These are phyloP conservation scores for Syzygium malaccense DNA, from an alignment of 441 rosid genomes.

Conservation along the genomic window DNA sequence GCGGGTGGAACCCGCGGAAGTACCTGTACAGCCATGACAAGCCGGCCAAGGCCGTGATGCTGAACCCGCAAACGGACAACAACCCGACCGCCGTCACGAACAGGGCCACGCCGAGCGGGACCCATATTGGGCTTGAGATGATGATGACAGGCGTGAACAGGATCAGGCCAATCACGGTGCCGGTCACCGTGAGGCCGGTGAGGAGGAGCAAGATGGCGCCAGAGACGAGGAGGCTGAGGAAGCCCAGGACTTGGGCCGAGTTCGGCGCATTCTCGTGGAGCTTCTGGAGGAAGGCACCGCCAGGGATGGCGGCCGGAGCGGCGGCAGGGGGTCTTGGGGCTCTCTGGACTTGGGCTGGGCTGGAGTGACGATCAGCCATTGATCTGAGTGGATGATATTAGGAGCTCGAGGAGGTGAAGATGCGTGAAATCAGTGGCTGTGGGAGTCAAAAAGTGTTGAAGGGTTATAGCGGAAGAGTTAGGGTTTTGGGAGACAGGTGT, in stretches of 20 bases:
- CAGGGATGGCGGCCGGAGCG: neutral
- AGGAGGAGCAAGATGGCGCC: conserved; percentile 6
- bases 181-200: conserved; percentile 4
- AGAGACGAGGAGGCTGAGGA: conserved; percentile 9
- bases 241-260: conserved; percentile 2
- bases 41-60: neutral
- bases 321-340: conserved; percentile 14
- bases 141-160: conserved; percentile 6
- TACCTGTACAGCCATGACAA: conserved; percentile 11
- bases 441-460: neutral
- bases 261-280: neutral
- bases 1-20: conserved; percentile 8
- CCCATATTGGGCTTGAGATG: conserved; percentile 9
- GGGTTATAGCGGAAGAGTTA: neutral
- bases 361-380: conserved; percentile 50
- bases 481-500: conserved; percentile 13
- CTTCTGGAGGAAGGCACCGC: neutral
- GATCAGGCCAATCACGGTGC: neutral
- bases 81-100: neutral
- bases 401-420: neutral
- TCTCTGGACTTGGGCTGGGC: conserved; percentile 21
- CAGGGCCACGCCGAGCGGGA: neutral
- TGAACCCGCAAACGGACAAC: conserved; percentile 4
- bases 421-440: neutral
- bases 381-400: neutral